phyloP scores from a whole-genome alignment of 169 alveolate species.

The Plasmodium ovale region DNA sequence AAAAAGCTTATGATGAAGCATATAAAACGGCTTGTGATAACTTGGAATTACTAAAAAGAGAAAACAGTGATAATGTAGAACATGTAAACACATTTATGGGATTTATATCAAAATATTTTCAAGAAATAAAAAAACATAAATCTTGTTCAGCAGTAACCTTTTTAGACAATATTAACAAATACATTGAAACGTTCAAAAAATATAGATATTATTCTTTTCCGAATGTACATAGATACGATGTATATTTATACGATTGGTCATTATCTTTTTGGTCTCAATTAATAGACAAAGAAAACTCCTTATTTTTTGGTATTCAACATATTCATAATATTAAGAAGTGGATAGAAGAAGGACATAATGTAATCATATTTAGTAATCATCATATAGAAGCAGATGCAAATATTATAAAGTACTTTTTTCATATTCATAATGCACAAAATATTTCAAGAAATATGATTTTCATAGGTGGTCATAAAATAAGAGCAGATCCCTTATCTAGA shows the following conservation, averaged over 20 bases:
- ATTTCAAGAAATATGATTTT: constrained; percentile 70
- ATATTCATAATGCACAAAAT: constrained; percentile 29
- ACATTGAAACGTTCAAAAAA: constrained; percentile 56
- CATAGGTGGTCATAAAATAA: constrained; percentile 76
- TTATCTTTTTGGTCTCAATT: constrained; percentile 67
- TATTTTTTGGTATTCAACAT: constrained; percentile 51
- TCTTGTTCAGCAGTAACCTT: constrained; percentile 63
- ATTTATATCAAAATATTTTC: constrained; percentile 46
- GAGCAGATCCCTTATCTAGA: constrained; percentile 72
- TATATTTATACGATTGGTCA: constrained; percentile 65
- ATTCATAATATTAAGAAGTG: constrained; percentile 51
- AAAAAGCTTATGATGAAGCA: constrained; percentile 56
- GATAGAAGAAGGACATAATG: constrained; percentile 66
- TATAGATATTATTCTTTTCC: constrained; percentile 57
- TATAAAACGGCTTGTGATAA: constrained; percentile 4
- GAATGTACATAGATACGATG: constrained; percentile 73
- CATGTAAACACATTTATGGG: constrained; percentile 55
- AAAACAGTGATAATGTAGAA: constrained; percentile 24
- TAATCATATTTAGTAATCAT: constrained; percentile 70
- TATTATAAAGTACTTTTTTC: constrained; percentile 59
- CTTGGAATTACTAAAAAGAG: constrained; percentile 46
- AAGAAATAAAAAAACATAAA: constrained; percentile 57
- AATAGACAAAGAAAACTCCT: constrained; percentile 60
- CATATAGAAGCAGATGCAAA: constrained; percentile 79
- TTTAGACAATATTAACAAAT: constrained; percentile 23